Percentiles rank a stretch among this genome's conserved stretches.
phyloP scores from a whole-genome alignment of 805 yeast genomes.

The Saccharomycopsis javanensis region DNA sequence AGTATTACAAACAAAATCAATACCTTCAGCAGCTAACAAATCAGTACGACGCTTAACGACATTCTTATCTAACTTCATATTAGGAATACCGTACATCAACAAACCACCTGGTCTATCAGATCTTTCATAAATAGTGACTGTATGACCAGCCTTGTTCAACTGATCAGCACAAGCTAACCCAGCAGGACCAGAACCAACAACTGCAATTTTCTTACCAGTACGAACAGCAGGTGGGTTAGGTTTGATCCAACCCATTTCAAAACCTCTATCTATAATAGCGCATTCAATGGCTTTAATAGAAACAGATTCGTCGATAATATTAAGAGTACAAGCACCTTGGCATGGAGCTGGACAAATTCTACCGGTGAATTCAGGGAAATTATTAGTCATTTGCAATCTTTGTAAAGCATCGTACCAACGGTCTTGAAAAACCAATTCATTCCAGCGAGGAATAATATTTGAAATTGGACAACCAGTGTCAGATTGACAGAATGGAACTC shows the following conservation, averaged over 20 bases:
- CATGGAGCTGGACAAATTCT: conserved; percentile 99
- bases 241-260: conserved; percentile 91
- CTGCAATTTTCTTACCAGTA: conserved; percentile 77
- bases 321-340: conserved; percentile 92
- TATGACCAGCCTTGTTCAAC: conserved; percentile 91
- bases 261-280: conserved; percentile 93
- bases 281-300: conserved; percentile 94
- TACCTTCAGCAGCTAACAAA: conserved; percentile 82
- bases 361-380: conserved; percentile 97
- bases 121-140: conserved; percentile 86
- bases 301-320: conserved; percentile 89
- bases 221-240: conserved; percentile 72
- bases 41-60: conserved; percentile 91
- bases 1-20: conserved; percentile 64
- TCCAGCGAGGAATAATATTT: conserved; percentile 96
- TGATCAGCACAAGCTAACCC: conserved; percentile 97
- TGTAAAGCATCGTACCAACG: conserved; percentile 92
- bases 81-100: conserved; percentile 98
- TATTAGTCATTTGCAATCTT: conserved; percentile 88
- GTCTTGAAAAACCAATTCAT: conserved; percentile 88
- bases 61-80: conserved; percentile 92
- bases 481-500: conserved; percentile 97
- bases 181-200: conserved; percentile 95
- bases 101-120: conserved; percentile 95
- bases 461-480: conserved; percentile 98